Percentiles rank a stretch among this genome's conserved stretches.
phyloP scores from a whole-genome alignment of 306 rosid species.

The Vigna reflexopilosa region DNA sequence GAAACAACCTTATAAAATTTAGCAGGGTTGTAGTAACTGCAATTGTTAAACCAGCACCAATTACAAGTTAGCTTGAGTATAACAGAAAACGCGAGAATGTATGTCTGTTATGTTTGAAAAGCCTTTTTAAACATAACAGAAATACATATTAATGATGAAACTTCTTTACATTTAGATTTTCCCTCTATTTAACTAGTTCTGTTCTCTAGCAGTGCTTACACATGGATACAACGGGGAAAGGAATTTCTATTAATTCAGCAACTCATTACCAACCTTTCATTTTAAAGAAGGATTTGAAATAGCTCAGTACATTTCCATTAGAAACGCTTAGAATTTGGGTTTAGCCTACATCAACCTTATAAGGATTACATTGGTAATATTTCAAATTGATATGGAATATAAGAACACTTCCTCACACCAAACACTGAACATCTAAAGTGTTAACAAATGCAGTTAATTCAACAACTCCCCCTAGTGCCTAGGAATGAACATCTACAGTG shows the following conservation, averaged over 20 bases:
- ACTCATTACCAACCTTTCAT: constrained; percentile 3
- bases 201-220: constrained; percentile 9
- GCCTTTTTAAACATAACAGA: constrained; percentile 25
- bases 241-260: constrained; percentile 14
- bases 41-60: constrained; percentile 49
- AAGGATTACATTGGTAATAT: not conserved
- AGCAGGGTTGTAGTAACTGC: constrained; percentile 87
- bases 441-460: not conserved
- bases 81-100: constrained; percentile 14
- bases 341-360: not conserved
- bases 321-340: not conserved
- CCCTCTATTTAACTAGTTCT: constrained; percentile 26
- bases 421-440: not conserved
- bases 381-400: not conserved
- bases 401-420: not conserved
- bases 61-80: constrained; percentile 43
- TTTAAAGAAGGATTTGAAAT: constrained; percentile 19
- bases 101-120: not conserved
- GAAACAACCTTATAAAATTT: constrained; percentile 82
- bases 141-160: constrained; percentile 35
- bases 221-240: constrained; percentile 1
- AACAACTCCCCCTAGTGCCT: not conserved
- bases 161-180: constrained; percentile 14
- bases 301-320: constrained; percentile 1
- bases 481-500: not conserved